phyloP scores from a whole-genome alignment of 2,329 filamentous ascomycete species.

The Thyridium curvatum region DNA sequence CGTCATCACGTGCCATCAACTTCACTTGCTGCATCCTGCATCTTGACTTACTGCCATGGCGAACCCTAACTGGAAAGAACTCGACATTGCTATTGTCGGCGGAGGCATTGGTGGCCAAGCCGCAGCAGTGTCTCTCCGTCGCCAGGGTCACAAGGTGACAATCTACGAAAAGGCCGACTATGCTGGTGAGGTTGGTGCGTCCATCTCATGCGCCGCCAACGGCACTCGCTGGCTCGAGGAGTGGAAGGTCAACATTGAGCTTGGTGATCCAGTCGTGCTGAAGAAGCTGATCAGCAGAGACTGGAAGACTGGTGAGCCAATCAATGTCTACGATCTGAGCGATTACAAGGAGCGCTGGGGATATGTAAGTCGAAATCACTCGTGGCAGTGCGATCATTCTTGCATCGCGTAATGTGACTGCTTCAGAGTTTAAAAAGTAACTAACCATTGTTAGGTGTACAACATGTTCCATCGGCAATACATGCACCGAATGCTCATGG shows the following conservation, averaged over 20 bases:
- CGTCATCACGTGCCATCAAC: too few relatives aligned
- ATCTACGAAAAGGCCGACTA: constrained; percentile 63
- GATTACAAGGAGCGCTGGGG: constrained; percentile 63
- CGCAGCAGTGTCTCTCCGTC: constrained; percentile 37
- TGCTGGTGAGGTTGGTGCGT: constrained; percentile 61
- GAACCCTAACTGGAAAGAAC: background rate
- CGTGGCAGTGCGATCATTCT: too few relatives aligned
- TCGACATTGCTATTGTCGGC: constrained; percentile 33
- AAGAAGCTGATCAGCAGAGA: constrained; percentile 62
- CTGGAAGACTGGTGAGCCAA: constrained; percentile 62
- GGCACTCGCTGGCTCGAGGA: constrained; percentile 64
- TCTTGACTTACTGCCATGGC: too few relatives aligned
- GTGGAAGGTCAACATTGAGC: constrained; percentile 58
- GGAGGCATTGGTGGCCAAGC: constrained; percentile 43
- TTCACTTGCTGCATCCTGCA: too few relatives aligned
- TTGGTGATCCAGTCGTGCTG: constrained; percentile 60
- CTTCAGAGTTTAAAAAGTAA: too few relatives aligned
- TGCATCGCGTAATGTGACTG: too few relatives aligned
- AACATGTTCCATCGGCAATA: constrained; percentile 62
- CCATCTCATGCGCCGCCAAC: constrained; percentile 63
- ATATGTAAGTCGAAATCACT: too few relatives aligned
- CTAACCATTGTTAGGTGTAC: too few relatives aligned
- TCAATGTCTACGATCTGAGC: constrained; percentile 55
- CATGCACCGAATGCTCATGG: constrained; percentile 63
- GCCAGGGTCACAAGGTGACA: constrained; percentile 42